These are phyloP conservation scores for Miamiensis avidus DNA, from an alignment of 169 alveolate genomes.

Conservation along the genomic window DNA sequence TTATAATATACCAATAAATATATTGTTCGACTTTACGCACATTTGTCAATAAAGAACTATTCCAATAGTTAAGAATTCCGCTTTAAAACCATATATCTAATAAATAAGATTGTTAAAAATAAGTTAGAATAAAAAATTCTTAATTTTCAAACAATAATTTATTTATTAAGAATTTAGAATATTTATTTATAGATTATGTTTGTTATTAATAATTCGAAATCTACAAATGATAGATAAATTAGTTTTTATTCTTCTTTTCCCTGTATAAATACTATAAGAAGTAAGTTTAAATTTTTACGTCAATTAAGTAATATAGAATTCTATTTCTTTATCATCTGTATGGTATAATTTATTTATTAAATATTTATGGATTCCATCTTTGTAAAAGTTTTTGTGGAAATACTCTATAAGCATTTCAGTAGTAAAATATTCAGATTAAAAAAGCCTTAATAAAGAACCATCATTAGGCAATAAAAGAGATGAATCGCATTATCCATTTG, in stretches of 20 bases:
- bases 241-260: no score
- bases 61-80: neutral
- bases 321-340: neutral
- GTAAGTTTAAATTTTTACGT: neutral
- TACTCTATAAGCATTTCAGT: neutral
- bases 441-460: neutral
- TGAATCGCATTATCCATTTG: no score
- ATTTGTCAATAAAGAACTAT: neutral
- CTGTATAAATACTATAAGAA: neutral
- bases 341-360: no score
- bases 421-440: neutral
- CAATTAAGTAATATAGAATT: neutral
- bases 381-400: neutral
- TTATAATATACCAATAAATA: neutral
- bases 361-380: neutral
- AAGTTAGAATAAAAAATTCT: no score
- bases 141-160: no score
- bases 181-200: no score
- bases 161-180: no score
- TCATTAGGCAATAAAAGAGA: no score
- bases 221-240: no score
- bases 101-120: no score
- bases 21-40: neutral
- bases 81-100: neutral
- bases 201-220: no score